A percentile compares a stretch with the other conserved stretches of the same genome.
phyloP scores from a whole-genome alignment of 768 basidiomycete species.

The Trametes villosa region DNA sequence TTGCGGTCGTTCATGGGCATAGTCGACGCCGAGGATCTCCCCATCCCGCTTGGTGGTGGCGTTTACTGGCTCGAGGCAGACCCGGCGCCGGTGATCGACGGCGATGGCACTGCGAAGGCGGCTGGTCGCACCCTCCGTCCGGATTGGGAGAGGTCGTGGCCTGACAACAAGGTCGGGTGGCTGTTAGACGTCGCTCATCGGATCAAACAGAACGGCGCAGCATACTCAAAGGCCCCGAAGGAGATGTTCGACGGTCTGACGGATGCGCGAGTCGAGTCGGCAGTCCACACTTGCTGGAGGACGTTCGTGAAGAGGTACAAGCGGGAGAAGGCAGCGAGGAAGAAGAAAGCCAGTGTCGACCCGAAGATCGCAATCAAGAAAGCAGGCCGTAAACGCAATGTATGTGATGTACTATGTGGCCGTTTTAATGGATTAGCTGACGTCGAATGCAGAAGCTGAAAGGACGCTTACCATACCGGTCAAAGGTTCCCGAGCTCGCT shows the following conservation, averaged over 20 bases:
- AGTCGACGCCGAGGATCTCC: not conserved
- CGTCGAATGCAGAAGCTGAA: not conserved
- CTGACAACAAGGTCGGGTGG: not conserved
- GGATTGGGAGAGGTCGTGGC: not conserved
- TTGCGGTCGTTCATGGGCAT: not conserved
- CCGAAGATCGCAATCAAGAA: not conserved
- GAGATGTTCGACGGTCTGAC: not conserved
- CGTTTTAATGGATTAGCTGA: not conserved
- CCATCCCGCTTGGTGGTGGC: not conserved
- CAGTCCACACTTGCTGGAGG: not conserved
- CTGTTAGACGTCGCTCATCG: not conserved
- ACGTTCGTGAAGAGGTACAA: not conserved
- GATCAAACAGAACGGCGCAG: not conserved
- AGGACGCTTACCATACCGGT: not conserved
- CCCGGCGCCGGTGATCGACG: not conserved
- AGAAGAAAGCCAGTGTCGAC: not conserved
- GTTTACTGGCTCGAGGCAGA: not conserved
- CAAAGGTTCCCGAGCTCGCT: not conserved
- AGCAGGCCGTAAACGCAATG: not conserved
- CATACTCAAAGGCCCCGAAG: not conserved
- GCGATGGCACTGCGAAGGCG: not conserved
- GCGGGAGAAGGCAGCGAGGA: not conserved
- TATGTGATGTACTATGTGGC: not conserved
- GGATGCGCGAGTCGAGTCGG: not conserved
- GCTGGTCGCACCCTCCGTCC: not conserved